These are phyloP conservation scores for Mucuna pruriens DNA, from an alignment of 306 rosid species.

Conservation along the genomic window DNA sequence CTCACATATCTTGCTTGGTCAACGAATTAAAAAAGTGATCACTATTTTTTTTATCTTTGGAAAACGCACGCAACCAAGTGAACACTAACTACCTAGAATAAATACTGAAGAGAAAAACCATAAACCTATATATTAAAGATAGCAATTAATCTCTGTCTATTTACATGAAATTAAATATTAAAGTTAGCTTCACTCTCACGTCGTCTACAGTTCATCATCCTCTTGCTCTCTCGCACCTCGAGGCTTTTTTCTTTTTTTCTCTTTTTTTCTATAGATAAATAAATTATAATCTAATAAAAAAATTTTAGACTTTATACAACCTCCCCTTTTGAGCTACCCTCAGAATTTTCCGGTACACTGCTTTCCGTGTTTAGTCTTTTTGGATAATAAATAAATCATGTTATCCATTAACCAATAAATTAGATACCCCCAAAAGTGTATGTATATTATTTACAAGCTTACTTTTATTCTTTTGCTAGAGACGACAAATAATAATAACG, in stretches of 20 bases:
- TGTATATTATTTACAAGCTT: neutral
- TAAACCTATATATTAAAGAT: neutral
- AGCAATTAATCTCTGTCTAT: neutral
- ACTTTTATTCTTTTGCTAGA: neutral
- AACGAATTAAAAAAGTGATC: neutral
- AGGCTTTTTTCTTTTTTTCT: neutral
- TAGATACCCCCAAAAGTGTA: neutral
- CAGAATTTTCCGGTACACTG: neutral
- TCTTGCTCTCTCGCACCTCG: neutral
- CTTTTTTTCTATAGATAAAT: neutral
- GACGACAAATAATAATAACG: neutral
- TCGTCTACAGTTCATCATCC: conserved; percentile 14
- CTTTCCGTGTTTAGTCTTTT: neutral
- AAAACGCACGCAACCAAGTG: neutral
- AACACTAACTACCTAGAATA: neutral
- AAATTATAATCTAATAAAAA: neutral
- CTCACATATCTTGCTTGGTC: neutral
- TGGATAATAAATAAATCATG: neutral
- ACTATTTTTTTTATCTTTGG: neutral
- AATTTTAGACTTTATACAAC: neutral
- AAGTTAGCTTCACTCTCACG: neutral
- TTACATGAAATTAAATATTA: neutral
- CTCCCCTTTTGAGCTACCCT: neutral
- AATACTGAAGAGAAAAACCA: neutral
- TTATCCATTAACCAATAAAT: conserved; percentile 12